phyloP scores from a whole-genome alignment of 2,329 filamentous ascomycete genomes.

The Bipolaris gigantea region DNA sequence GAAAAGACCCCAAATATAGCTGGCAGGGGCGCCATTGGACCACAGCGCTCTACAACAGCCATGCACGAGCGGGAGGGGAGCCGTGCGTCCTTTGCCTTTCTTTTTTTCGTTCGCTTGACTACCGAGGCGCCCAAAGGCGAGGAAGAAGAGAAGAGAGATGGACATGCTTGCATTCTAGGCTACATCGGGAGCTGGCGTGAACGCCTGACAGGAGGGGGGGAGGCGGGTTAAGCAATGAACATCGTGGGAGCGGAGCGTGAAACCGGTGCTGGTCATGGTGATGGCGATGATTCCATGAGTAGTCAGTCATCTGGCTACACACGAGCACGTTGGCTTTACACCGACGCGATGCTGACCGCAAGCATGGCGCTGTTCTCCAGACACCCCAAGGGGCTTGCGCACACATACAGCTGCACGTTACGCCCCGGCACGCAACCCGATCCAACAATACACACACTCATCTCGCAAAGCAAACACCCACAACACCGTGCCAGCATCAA shows the following conservation, averaged over 20 bases:
- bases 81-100: not conserved
- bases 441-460: too few species aligned
- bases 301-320: too few species aligned
- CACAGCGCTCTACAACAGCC: not conserved
- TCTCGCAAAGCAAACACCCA: too few species aligned
- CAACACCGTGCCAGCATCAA: too few species aligned
- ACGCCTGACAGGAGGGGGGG: slow-evolving; percentile 2
- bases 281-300: too few species aligned
- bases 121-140: slow-evolving; percentile 15
- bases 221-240: not conserved
- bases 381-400: too few species aligned
- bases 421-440: too few species aligned
- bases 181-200: not conserved
- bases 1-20: slow-evolving; percentile 27
- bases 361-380: too few species aligned
- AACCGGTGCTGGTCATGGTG: not conserved
- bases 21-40: slow-evolving; percentile 12
- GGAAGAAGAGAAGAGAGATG: not conserved
- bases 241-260: not conserved
- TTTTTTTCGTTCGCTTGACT: slow-evolving; percentile 15
- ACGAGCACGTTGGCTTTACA: too few species aligned
- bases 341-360: too few species aligned
- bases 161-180: not conserved
- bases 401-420: too few species aligned
- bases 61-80: not conserved